Evolutionary conservation across 352 stramenopile genomes (phyloP).

Genomic region (Pythium myriotylum): DNA sequence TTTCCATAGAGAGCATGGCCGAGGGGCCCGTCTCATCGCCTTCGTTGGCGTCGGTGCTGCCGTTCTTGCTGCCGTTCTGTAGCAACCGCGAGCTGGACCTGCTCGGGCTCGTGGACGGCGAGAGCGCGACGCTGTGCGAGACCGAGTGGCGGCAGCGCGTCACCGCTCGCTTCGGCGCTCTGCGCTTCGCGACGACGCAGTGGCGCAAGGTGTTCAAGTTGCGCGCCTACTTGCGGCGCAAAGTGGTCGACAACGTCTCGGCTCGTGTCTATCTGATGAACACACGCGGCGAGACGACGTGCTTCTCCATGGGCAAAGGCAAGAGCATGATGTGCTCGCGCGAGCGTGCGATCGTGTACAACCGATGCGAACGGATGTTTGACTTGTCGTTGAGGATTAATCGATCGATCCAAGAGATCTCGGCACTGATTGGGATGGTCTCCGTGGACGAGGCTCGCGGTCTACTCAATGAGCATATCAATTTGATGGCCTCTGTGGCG

Average conservation of each 20-base stretch:
- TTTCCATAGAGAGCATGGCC: background rate
- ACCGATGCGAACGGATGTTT: conserved; percentile 86
- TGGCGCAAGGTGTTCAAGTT: conserved; percentile 74
- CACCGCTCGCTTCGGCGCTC: conserved; percentile 46
- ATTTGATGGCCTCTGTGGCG: conserved; percentile 80
- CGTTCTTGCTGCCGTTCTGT: conserved; percentile 61
- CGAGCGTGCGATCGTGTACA: conserved; percentile 79
- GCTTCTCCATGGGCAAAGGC: conserved; percentile 54
- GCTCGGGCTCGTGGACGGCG: conserved; percentile 50
- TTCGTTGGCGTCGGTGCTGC: conserved; percentile 31
- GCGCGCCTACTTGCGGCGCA: conserved; percentile 60
- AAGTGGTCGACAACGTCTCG: conserved; percentile 58
- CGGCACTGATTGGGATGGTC: conserved; percentile 78
- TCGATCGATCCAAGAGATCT: conserved; percentile 87
- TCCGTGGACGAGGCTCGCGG: conserved; percentile 76
- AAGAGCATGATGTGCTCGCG: conserved; percentile 77
- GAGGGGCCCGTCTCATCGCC: background rate
- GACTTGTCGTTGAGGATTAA: conserved; percentile 88
- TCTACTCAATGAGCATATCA: conserved; percentile 84
- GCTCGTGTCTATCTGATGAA: conserved; percentile 88
- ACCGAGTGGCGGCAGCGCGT: conserved; percentile 67
- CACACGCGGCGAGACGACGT: conserved; percentile 66
- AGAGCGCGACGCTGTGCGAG: conserved; percentile 50
- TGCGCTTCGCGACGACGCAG: conserved; percentile 50
- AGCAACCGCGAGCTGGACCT: conserved; percentile 41